Evolutionary conservation across 2,329 filamentous ascomycete genomes (phyloP).

Genomic region (Penicillium italicum): DNA sequence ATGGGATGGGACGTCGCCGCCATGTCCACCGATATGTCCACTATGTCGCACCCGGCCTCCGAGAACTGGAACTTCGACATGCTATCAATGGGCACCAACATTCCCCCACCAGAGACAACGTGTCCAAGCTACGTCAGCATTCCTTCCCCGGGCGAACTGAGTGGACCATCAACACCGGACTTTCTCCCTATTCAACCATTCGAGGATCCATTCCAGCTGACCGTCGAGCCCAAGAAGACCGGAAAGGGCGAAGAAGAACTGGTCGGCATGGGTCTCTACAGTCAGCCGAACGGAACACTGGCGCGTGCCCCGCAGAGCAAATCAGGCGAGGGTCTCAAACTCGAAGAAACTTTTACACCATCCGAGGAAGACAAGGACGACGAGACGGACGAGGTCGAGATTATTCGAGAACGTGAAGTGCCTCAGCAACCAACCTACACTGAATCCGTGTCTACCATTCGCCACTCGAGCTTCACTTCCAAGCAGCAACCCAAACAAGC

Average conservation of each 20-base stretch:
- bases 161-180: conserved; percentile 38
- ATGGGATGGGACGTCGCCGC: conserved; percentile 26
- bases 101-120: conserved; percentile 30
- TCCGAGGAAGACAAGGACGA: conserved; percentile 60
- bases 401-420: conserved; percentile 5
- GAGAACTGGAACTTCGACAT: conserved; percentile 35
- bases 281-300: conserved; percentile 59
- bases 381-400: conserved; percentile 48
- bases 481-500: conserved; percentile 24
- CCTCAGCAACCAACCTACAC: conserved; percentile 11
- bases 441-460: conserved; percentile 4
- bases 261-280: conserved; percentile 71
- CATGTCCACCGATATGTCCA: conserved; percentile 16
- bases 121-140: conserved; percentile 35
- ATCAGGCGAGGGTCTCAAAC: conserved; percentile 69
- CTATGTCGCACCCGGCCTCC: conserved; percentile 25
- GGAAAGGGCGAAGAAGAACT: conserved; percentile 51
- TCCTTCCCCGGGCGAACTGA: conserved; percentile 34
- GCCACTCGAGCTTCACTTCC: conserved; percentile 12
- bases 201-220: conserved; percentile 24
- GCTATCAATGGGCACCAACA: conserved; percentile 32
- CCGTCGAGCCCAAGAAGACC: conserved; percentile 47
- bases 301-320: conserved; percentile 57
- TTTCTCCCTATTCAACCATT: conserved; percentile 38
- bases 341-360: conserved; percentile 73